Evolutionary conservation across 1,139 yeast species (phyloP), one percentile per base, ranked within the genome.

Genomic region (Ashbya aceris): DNA sequence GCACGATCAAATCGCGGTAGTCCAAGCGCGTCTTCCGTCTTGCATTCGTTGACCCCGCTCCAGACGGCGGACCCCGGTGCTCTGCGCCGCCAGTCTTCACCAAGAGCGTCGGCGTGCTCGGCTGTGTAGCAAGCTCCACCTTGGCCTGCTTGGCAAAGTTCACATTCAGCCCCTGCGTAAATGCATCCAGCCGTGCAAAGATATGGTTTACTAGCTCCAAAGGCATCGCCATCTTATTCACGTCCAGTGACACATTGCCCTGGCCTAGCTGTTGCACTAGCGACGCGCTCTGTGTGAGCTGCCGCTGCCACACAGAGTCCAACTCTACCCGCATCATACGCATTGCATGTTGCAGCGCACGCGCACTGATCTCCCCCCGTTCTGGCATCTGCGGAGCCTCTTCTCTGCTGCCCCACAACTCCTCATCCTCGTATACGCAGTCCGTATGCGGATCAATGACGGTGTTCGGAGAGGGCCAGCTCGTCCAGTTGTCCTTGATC

Each of bases 391-490:
- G 12, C 5, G 23, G 12, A 32, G n/a, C 14, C 12, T 7, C 28
- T 17, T 20, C 10, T 29, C 30, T 12, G 31, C 42, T 40, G 17
- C 39, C 33, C 20, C 34, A 27, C 17, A 11, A 35, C 12, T 34
- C 28, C 7, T 43, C 47, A 41, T 57, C 61, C 39, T 56, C 63
- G 41, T 55, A 57, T 1, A 59, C 13, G 23, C 40, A 39, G 41
- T 49, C 46, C 1, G 49, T 49, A 23, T 51, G 49, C 2, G 63
- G 64, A 36, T 58, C 56, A 6, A 59, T 51, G 7, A 57, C 49
- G 1, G 56, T 50, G 30, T 48, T 43, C 1, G 50, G 46, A 37
- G 52, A 56, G 1, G 64, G 64, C 64, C 64, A 60, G 20, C 58
- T 49, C 2, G 55, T 53, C 64, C 63, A 58, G 41, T 49, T 53